Base-by-base conservation (phyloP, 768 basidiomycete genomes). In the Tricholoma furcatifolium region DNA sequence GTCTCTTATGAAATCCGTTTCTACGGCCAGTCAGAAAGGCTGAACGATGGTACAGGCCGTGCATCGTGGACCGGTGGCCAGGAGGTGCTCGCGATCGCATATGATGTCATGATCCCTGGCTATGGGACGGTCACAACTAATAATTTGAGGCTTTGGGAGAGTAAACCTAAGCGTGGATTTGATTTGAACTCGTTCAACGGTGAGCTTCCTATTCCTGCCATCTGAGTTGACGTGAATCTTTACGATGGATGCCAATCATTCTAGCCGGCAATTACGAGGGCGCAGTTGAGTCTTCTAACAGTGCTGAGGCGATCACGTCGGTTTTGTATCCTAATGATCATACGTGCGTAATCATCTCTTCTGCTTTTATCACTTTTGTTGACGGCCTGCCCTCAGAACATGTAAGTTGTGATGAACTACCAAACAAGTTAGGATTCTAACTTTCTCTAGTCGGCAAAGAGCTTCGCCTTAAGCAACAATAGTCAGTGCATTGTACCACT, bases 241-340 rank as follows among this genome's bases (percentile, higher is more conserved):
- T 35, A 40, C 31, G 30, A 12, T n/a, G 38, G 20, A 14, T 27
- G 27, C 27, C 27, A 7, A 31, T 45, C 9, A 21, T 43, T 40
- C 14, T 55, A 92, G 92, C 93, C 55, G 96, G 96, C 40, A 87
- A 96, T 70, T 98, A 98, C 66, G 93, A 93, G 63, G 83, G 76
- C 41, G 91, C 94, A 2, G 88, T 98, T 21, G 87, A 89, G 60
- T 80, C 91, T 1, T 90, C 88, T 31, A 93, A 94, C 68, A 87
- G 87, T 59, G 97, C 97, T 10, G 89, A 86, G 53, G 92, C 91
- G 32, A 97, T 99, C 65, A 98, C 95, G 3, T 85, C 91, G 8
- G 96, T 98, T 6, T 76, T 98, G 30, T 98, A 99, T 72, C 97
- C 96, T 23, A 96, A 97, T 65, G 96, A 98, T 66, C 89, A 93